Evolutionary conservation across 768 basidiomycete genomes (phyloP), one percentile per base, ranked within the genome.

Genomic region (Podaxis rugospora): DNA sequence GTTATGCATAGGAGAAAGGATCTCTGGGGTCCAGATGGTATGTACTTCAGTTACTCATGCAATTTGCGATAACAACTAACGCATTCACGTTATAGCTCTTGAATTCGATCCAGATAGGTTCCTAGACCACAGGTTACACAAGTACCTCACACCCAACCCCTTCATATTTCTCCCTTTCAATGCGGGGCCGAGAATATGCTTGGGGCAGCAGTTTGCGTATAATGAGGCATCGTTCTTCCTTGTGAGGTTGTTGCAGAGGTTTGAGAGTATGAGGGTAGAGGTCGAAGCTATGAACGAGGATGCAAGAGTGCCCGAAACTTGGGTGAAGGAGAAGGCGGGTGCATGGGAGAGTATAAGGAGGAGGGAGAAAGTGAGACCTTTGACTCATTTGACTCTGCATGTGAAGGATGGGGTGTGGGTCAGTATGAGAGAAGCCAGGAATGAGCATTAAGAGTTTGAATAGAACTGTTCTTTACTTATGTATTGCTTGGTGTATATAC

Each of bases 1-100:
- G 70, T 82, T 13, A 86, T 87, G 82, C 88, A 90, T 32, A 77
- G 86, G 9, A 73, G 86, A 51, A 78, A 71, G 57, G 84, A 87
- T 64, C 75, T 86, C 0, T 89, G 88, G 88, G 87, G 87, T 1
- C 84, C 86, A 0, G 86, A 88, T 65, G 86, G 85, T 84, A 60
- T 4, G 64, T 52, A 25, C 23, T 36, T 21, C 21, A 6, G 1
- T 16, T 16, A 11, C 3, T 13, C 13, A 21, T 7, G 7, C 14
- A 44, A 7, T 16, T 13, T 4, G 42, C 42, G 5, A 44, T 14
- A 44, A 21, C 16, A 7, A 5, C 16, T 44, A 16, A 14, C 6
- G 7, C 42, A 18, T 16, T n/a, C 7, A 1, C 1, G 18, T 1
- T 16, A n/a, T 46, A 84, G 85, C 85, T 23, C 71, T 78, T 3